A percentile compares a stretch with the other conserved stretches of the same genome.
Conservation (phyloP, 495 filamentous ascomycete genomes). For the Xylaria scruposa region DNA sequence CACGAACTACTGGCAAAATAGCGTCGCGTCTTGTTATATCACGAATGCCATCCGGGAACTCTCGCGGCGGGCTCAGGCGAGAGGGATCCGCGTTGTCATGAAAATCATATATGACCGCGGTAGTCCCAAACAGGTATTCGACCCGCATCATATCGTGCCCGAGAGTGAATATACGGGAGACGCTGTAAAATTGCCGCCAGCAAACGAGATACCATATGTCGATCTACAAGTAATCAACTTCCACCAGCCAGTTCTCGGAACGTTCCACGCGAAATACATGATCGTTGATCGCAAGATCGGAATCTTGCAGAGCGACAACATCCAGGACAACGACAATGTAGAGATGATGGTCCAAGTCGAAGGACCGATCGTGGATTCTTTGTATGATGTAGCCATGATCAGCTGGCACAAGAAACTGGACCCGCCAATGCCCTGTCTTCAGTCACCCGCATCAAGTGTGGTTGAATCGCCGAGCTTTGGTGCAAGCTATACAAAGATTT, state of each 20-base stretch:
- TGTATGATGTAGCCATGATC: conserved; percentile 75
- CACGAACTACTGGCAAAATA: conserved; percentile 77
- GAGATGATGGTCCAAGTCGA: conserved; percentile 84
- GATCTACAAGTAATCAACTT: conserved; percentile 78
- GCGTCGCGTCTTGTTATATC: conserved; percentile 68
- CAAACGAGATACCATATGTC: conserved; percentile 70
- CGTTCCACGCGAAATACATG: conserved; percentile 80
- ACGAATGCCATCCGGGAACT: conserved; percentile 73
- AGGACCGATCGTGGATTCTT: conserved; percentile 74
- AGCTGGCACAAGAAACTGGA: conserved; percentile 71
- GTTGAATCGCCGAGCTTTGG: conserved; percentile 25
- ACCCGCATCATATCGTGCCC: conserved; percentile 66
- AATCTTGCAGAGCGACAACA: conserved; percentile 76
- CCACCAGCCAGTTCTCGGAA: conserved; percentile 74
- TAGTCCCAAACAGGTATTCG: conserved; percentile 65
- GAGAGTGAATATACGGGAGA: conserved; percentile 63
- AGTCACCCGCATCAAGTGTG: conserved; percentile 54
- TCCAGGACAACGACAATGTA: conserved; percentile 78
- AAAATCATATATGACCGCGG: conserved; percentile 81
- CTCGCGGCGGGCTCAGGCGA: conserved; percentile 65
- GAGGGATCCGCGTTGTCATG: conserved; percentile 65
- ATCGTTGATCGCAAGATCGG: conserved; percentile 74
- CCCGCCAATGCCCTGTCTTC: conserved; percentile 64
- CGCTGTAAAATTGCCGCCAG: conserved; percentile 64
- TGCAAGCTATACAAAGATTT: conserved; percentile 34